Percentiles rank a stretch among this genome's conserved stretches.
These are phyloP conservation scores for Phytophthora capsici DNA, from an alignment of 352 stramenopile species.

Conservation along the genomic window DNA sequence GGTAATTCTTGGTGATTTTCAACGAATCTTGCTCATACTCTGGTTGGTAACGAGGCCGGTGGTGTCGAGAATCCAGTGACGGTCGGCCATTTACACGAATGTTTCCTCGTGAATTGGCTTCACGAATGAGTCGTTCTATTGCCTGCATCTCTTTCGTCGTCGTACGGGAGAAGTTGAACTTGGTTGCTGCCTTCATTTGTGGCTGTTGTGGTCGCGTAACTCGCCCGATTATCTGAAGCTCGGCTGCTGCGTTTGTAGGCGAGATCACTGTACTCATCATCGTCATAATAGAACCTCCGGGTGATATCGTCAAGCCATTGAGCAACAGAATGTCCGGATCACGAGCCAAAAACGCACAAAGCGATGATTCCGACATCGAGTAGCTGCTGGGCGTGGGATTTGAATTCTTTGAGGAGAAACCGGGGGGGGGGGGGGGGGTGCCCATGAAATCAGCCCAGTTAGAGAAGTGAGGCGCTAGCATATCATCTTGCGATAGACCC, in stretches of 20 bases:
- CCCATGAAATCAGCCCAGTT: conserved; percentile 36
- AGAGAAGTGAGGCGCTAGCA: conserved; percentile 21
- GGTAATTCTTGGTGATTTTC: no score
- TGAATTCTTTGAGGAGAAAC: conserved; percentile 9
- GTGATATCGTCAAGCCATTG: conserved; percentile 43
- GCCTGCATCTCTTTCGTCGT: no score
- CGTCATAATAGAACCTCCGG: conserved; percentile 20
- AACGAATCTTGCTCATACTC: no score
- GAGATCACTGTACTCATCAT: conserved; percentile 25
- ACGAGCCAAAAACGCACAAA: no score
- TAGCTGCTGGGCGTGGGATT: no score
- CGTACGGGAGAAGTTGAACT: no score
- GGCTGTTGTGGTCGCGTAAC: conserved; percentile 37
- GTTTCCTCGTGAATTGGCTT: no score
- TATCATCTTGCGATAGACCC: conserved; percentile 43
- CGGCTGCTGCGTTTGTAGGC: conserved; percentile 12
- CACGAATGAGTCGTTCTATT: no score
- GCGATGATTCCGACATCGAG: no score
- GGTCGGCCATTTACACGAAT: conserved; percentile 2
- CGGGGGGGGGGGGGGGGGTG: not conserved
- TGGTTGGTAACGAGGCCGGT: conserved; percentile 20
- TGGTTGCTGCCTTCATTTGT: no score
- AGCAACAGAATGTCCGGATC: conserved; percentile 59
- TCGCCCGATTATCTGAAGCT: conserved; percentile 13
- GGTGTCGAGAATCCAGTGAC: conserved; percentile 2